Percentiles rank a stretch among this genome's conserved stretches.
Evolutionary conservation across 116 monocot genomes (phyloP).

Genomic region (Papilionanthe hybrid): DNA sequence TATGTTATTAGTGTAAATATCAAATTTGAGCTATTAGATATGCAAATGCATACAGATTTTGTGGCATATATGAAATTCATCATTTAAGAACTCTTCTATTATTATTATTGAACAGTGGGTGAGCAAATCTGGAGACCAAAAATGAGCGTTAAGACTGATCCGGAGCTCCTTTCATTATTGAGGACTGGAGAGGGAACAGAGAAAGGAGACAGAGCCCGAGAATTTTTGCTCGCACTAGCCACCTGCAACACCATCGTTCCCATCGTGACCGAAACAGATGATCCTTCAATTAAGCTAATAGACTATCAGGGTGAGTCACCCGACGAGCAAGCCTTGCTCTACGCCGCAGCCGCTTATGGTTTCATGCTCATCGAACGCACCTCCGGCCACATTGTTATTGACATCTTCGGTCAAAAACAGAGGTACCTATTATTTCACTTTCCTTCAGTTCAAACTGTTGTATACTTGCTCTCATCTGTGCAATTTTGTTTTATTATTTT

Average conservation of each 20-base stretch:
- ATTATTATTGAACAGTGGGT: slow-evolving; percentile 25
- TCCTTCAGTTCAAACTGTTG: neutral
- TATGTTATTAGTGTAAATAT: no score
- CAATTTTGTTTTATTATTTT: no score
- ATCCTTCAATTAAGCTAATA: slow-evolving; percentile 28
- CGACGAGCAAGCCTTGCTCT: slow-evolving; percentile 86
- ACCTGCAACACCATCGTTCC: slow-evolving; percentile 94
- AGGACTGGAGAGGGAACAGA: slow-evolving; percentile 24
- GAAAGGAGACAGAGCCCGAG: slow-evolving; percentile 24
- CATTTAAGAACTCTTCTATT: neutral
- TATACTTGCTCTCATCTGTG: no score
- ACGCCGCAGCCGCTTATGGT: slow-evolving; percentile 86
- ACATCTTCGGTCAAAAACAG: slow-evolving; percentile 52
- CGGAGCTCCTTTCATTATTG: slow-evolving; percentile 38
- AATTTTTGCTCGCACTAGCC: slow-evolving; percentile 70
- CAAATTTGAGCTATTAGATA: neutral
- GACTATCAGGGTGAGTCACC: slow-evolving; percentile 98
- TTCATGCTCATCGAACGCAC: slow-evolving; percentile 67
- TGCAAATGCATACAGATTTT: neutral
- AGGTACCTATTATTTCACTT: slow-evolving; percentile 29
- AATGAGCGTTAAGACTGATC: slow-evolving; percentile 53
- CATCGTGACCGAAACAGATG: slow-evolving; percentile 37
- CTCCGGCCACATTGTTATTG: slow-evolving; percentile 66
- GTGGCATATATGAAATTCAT: neutral
- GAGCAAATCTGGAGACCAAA: slow-evolving; percentile 53